Percentiles rank a stretch among this genome's conserved stretches.
Evolutionary conservation across 371 early-diverging fungal genomes (phyloP).

Genomic region (Mycotypha africana): DNA sequence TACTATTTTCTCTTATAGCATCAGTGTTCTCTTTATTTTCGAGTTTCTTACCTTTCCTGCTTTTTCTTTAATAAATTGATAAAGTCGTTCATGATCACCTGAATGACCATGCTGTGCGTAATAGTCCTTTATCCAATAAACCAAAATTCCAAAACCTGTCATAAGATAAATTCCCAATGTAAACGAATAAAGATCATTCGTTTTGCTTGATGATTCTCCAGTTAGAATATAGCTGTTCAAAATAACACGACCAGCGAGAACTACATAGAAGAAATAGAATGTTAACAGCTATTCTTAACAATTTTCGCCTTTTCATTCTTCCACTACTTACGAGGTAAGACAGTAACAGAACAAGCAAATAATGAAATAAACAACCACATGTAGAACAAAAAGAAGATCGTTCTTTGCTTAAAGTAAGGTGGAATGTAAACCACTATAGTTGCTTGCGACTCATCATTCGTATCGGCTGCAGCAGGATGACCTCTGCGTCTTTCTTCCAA

Average conservation of each 20-base stretch:
- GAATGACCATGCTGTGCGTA: no score
- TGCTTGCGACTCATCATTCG: constrained; percentile 41
- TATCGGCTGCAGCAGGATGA: constrained; percentile 49
- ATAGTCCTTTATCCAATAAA: constrained; percentile 16
- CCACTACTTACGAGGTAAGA: constrained; percentile 43
- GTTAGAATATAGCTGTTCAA: constrained; percentile 34
- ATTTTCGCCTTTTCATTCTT: constrained; percentile 3
- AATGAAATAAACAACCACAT: constrained; percentile 57
- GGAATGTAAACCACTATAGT: constrained; percentile 66
- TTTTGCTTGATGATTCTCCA: no score
- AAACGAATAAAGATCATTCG: constrained; percentile 61
- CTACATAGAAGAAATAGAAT: constrained; percentile 15
- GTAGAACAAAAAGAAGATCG: constrained; percentile 32
- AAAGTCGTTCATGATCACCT: constrained; percentile 2
- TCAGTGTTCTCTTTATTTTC: no score
- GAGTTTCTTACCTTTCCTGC: constrained; percentile 2
- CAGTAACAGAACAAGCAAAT: constrained; percentile 41
- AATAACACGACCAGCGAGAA: constrained; percentile 44
- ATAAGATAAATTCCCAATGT: constrained; percentile 35
- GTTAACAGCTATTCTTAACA: no score
- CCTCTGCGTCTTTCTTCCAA: constrained; percentile 51
- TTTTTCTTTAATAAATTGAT: constrained; percentile 3
- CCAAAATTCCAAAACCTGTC: constrained; percentile 15
- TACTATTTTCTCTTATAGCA: no score
- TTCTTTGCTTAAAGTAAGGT: constrained; percentile 49